These are phyloP conservation scores for Phytophthora pluvialis DNA, from an alignment of 352 stramenopile species.

Conservation along the genomic window DNA sequence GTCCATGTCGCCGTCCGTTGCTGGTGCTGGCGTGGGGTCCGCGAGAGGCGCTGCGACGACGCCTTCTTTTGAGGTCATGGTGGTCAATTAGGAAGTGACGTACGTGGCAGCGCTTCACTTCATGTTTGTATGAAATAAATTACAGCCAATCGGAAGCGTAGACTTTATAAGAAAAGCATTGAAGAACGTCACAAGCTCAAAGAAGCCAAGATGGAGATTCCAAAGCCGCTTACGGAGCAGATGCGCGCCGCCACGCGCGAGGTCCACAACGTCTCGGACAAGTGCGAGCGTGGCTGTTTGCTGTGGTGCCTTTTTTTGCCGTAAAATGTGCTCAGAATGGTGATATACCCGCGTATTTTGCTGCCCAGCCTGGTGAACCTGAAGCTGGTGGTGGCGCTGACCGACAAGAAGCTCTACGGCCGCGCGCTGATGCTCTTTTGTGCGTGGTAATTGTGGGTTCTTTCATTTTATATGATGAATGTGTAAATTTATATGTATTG, in stretches of 20 bases:
- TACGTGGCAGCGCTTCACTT: slow-evolving; percentile 18
- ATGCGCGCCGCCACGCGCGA: slow-evolving; percentile 59
- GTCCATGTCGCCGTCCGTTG: slow-evolving; percentile 19
- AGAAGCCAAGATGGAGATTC: slow-evolving; percentile 6
- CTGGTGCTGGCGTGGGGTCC: neutral
- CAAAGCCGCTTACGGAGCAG: slow-evolving; percentile 45
- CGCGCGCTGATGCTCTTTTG: slow-evolving; percentile 74
- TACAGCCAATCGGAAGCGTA: slow-evolving; percentile 17
- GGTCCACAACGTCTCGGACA: slow-evolving; percentile 61
- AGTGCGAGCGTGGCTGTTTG: slow-evolving; percentile 32
- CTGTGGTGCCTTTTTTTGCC: neutral
- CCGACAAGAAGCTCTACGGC: slow-evolving; percentile 69
- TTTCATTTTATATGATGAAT: neutral
- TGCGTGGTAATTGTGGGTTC: slow-evolving; percentile 33
- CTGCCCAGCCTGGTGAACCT: slow-evolving; percentile 61
- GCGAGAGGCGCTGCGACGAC: neutral
- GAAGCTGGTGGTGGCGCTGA: slow-evolving; percentile 73
- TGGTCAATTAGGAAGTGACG: slow-evolving; percentile 19
- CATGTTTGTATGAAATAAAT: slow-evolving; percentile 4
- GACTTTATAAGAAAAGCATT: slow-evolving; percentile 9
- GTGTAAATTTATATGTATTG: slow-evolving; percentile 11
- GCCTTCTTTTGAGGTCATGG: slow-evolving; percentile 10
- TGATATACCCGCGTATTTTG: neutral
- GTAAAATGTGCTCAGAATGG: neutral
- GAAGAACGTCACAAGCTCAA: neutral